Evolutionary conservation across 2,329 filamentous ascomycete species (phyloP), one percentile per base, ranked within the genome.

Genomic region (Xylariaceae sp.): DNA sequence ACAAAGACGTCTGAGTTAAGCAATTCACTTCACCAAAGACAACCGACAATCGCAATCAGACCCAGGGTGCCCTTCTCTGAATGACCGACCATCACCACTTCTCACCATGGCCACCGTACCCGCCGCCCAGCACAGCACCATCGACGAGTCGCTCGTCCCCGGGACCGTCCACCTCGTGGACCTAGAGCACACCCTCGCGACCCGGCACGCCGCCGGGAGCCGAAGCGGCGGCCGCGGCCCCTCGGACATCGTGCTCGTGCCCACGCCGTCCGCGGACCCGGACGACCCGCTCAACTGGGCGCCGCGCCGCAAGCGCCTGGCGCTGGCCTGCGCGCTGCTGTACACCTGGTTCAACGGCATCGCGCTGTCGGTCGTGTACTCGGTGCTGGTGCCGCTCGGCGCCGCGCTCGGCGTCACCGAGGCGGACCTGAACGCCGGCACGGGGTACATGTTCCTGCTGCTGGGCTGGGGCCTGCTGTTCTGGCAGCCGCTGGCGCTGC

Each of bases 201-300:
- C 61, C 33, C 56, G 50, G 6, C 67, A 68, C 45, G 58, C 61
- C 3, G 11, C 6, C 6, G 44, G 44, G n/a, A 47, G 49, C 17
- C 51, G 56, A 8, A 53, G 52, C n/a, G 9, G 15, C 31, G 31
- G 8, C 31, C 31, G 33, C 16, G 4, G 4, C 33, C 33, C 6
- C 15, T 18, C 15, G 24, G 65, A 73, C 37, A 71, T 75, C 39
- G 70, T 78, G 15, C 60, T 78, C 9, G 64, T 76, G 8, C 75
- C 75, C 2, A 63, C 64, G 0, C 74, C 74, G 1, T 72, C 69
- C 0, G 70, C 76, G 44, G 70, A 78, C 45, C 68, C 72, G 3
- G 70, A 75, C 32, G 75, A 78, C 45, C 75, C 74, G 3, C 59
- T 79, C 26, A 78, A 73, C 44, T 74, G 73, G 73, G 48, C 47